These are phyloP conservation scores for Kodamaea fungicola DNA, from an alignment of 1,139 yeast genomes.

Conservation along the genomic window DNA sequence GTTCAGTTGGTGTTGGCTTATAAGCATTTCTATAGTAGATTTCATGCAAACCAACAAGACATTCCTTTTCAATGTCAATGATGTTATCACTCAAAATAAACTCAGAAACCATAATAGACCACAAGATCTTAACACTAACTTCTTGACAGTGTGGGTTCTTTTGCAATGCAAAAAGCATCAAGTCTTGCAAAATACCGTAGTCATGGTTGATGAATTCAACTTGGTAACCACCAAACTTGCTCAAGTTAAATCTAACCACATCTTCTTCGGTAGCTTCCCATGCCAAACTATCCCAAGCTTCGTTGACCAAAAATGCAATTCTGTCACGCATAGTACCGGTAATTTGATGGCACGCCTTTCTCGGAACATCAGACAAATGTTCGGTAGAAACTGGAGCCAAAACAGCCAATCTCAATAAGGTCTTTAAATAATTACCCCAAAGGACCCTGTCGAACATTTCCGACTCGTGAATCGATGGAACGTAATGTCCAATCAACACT, in stretches of 20 bases:
- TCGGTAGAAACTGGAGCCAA: slow-evolving; percentile 59
- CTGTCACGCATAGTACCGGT: slow-evolving; percentile 64
- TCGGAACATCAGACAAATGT: slow-evolving; percentile 67
- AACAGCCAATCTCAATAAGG: slow-evolving; percentile 51
- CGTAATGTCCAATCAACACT: slow-evolving; percentile 48
- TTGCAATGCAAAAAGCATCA: slow-evolving; percentile 69
- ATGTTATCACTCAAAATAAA: slow-evolving; percentile 58
- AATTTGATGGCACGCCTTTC: slow-evolving; percentile 64
- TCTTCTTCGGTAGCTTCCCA: slow-evolving; percentile 65
- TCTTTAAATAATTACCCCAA: slow-evolving; percentile 66
- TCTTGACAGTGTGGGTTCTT: slow-evolving; percentile 59
- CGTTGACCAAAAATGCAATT: slow-evolving; percentile 52
- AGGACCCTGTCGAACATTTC: slow-evolving; percentile 50
- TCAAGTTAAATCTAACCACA: slow-evolving; percentile 56
- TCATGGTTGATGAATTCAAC: slow-evolving; percentile 59
- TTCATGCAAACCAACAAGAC: slow-evolving; percentile 60
- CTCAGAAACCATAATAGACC: slow-evolving; percentile 71
- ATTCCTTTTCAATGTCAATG: slow-evolving; percentile 61
- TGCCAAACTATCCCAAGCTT: slow-evolving; percentile 74
- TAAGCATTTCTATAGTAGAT: slow-evolving; percentile 56
- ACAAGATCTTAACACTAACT: slow-evolving; percentile 65
- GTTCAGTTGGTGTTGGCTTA: slow-evolving; percentile 56
- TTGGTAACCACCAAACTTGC: slow-evolving; percentile 70
- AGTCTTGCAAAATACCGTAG: slow-evolving; percentile 59
- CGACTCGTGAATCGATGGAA: slow-evolving; percentile 51